These are phyloP conservation scores for Aspergillus ustus DNA, from an alignment of 2,329 filamentous ascomycete genomes.

Conservation along the genomic window DNA sequence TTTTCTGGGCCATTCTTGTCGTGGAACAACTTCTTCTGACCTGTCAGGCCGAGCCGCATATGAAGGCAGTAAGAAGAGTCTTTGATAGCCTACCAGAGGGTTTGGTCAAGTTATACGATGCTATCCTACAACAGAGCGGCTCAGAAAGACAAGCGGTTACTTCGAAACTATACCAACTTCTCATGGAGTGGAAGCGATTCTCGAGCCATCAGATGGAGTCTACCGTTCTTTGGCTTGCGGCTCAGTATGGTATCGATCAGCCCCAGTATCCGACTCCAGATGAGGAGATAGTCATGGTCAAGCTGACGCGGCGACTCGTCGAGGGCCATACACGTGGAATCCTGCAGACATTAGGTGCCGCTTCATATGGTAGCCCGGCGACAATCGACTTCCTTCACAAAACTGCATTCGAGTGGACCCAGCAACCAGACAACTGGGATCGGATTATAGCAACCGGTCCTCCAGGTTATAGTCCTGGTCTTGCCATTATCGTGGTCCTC, in stretches of 20 bases:
- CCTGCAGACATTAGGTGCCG: neutral
- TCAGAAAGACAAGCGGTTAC: neutral
- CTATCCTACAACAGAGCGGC: neutral
- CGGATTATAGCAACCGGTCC: neutral
- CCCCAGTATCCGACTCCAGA: neutral
- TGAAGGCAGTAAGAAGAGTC: neutral
- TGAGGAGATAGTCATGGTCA: neutral
- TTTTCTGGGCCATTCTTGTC: neutral
- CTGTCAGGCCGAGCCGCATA: neutral
- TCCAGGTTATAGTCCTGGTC: neutral
- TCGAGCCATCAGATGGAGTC: neutral
- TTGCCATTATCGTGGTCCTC: neutral
- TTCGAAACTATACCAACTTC: neutral
- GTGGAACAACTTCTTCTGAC: neutral
- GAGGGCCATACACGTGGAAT: neutral
- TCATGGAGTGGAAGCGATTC: neutral
- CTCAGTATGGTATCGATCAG: neutral
- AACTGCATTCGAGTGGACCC: neutral
- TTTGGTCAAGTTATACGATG: neutral
- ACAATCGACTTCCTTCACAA: neutral
- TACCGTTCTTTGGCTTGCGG: neutral
- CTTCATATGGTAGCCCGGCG: neutral
- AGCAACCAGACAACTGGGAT: neutral
- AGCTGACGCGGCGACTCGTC: neutral
- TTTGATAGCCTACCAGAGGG: neutral